A percentile compares a stretch with the other conserved stretches of the same genome.
phyloP scores from a whole-genome alignment of 306 rosid genomes.

The Lathyrus aphaca region DNA sequence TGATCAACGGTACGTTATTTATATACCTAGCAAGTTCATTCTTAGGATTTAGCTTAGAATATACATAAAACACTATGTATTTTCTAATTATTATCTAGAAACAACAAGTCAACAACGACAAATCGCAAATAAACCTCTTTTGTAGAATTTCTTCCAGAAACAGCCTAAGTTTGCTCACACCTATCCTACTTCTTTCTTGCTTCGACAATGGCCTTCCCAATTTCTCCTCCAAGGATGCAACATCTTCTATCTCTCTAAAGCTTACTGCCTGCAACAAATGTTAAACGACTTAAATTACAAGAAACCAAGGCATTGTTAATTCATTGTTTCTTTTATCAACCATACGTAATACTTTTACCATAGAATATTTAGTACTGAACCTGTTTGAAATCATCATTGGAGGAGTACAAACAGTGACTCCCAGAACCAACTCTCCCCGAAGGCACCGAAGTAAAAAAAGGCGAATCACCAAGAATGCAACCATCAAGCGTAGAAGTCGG shows the following conservation, averaged over 20 bases:
- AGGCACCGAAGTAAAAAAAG: constrained; percentile 96
- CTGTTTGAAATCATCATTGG: constrained; percentile 95
- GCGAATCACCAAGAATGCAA: constrained; percentile 84
- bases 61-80: neutral
- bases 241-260: constrained; percentile 83
- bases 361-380: constrained; percentile 20
- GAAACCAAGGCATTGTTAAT: no score
- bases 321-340: no score
- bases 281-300: no score
- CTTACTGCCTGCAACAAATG: constrained; percentile 64
- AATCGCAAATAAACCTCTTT: constrained; percentile 57
- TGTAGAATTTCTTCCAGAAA: constrained; percentile 89
- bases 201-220: constrained; percentile 76
- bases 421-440: constrained; percentile 94
- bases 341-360: no score
- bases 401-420: constrained; percentile 64
- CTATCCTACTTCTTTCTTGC: constrained; percentile 87
- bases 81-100: neutral
- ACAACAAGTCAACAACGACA: neutral
- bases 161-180: constrained; percentile 83
- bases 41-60: constrained; percentile 36
- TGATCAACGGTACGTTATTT: constrained; percentile 81
- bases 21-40: constrained; percentile 73
- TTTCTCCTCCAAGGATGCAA: constrained; percentile 78
- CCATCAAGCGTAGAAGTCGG: constrained; percentile 87